Base-by-base conservation (phyloP, 495 filamentous ascomycete genomes). In the Penicillium alfredii region DNA sequence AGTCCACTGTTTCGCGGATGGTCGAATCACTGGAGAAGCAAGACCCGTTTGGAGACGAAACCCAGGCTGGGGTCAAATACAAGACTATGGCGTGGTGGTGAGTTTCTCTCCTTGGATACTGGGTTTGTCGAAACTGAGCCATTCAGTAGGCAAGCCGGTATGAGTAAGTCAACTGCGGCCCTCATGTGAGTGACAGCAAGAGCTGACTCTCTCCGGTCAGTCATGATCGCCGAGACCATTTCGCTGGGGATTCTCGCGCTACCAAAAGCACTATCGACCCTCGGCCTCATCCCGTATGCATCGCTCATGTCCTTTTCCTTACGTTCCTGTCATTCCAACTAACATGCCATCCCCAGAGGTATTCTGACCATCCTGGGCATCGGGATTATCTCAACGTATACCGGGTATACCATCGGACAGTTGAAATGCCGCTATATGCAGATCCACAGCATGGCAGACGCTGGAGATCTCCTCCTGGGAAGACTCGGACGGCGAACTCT, bases 321-420 rank as follows among this genome's bases (percentile, higher is more conserved):
- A 68, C 0, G 75, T 76, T 42, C 45, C 21, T 69, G 75, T 38
- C 79, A 66, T 43, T 55, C 58, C 21, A 13, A 49, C 31, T 66
- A 76, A 8, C 68, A 12, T 33, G 10, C 6, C 78, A 26, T 58
- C 26, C 20, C 1, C 22, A 64, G 56, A n/a, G 55, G 64, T 19
- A 35, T 78, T 12, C 53, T 81, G 20, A 54, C 74, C 16, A 73
- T 87, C 77, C 56, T 81, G 19, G 45, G 51, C 7, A 44, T 84
- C 11, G 82, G 82, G 4, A 40, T 81, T 12, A 40, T 84, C n/a
- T 77, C 83, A 24, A 76, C 76, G 15, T 88, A 86, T 60, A 83
- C 80, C 12, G 80, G 77, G 43, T 82, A 76, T 39, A 71, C 82
- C 14, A 69, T 88, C 36, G 79, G 77, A 12, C 78, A 82, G 47